phyloP scores from a whole-genome alignment of 2,329 filamentous ascomycete species.

The Fusarium falciforme region DNA sequence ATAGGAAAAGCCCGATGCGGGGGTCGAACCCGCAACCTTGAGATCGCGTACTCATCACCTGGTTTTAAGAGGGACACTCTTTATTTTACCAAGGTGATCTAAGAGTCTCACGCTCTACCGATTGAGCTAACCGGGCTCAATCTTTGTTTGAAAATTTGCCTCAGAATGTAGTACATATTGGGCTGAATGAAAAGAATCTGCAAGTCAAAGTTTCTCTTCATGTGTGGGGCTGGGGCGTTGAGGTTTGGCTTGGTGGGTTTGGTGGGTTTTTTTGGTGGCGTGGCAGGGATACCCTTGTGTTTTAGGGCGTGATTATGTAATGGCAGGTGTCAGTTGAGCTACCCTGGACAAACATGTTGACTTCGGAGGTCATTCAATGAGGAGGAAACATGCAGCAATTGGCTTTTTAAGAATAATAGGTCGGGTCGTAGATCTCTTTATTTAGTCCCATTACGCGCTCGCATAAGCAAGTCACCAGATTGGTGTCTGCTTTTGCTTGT shows the following conservation, averaged over 20 bases:
- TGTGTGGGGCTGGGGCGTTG: not conserved
- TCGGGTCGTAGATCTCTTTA: not conserved
- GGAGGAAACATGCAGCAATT: not conserved
- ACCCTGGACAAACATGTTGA: not conserved
- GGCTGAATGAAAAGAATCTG: not conserved
- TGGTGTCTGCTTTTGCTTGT: not conserved
- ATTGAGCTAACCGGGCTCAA: conserved; percentile 45
- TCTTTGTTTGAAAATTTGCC: conserved; percentile 6
- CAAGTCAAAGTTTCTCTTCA: not conserved
- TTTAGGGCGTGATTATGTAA: not conserved
- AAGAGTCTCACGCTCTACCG: conserved; percentile 75
- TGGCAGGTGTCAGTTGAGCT: not conserved
- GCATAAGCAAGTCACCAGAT: not conserved
- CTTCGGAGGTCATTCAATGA: not conserved
- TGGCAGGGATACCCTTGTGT: not conserved
- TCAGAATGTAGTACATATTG: not conserved
- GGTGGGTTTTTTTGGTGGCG: not conserved
- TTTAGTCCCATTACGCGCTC: not conserved
- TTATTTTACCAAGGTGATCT: not conserved
- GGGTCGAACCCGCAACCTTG: conserved; percentile 68
- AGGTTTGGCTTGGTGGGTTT: not conserved
- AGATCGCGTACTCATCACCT: conserved; percentile 51
- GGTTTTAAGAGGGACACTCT: not conserved
- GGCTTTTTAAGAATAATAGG: not conserved
- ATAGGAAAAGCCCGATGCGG: conserved; percentile 56